Percentiles rank a stretch among this genome's conserved stretches.
phyloP scores from a whole-genome alignment of 2,329 filamentous ascomycete genomes.

The Cryphonectria naterciae region DNA sequence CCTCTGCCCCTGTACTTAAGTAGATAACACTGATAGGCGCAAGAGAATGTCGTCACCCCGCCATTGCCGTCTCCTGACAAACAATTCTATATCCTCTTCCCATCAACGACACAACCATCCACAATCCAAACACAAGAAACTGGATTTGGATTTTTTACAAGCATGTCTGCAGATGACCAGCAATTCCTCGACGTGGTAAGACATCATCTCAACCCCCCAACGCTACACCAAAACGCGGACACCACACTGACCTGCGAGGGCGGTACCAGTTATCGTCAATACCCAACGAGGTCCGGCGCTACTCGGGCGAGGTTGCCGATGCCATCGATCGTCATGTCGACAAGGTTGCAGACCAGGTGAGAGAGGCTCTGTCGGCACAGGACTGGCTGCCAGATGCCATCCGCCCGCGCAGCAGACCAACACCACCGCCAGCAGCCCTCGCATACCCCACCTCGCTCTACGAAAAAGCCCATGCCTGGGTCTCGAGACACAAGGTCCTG shows the following conservation, averaged over 20 bases:
- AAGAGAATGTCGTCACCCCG: constrained; percentile 1
- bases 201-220: not conserved
- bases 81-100: not conserved
- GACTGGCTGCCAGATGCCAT: constrained; percentile 75
- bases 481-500: constrained; percentile 71
- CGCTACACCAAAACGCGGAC: not conserved
- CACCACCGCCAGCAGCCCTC: constrained; percentile 42
- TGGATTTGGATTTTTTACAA: not conserved
- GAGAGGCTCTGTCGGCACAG: constrained; percentile 68
- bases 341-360: constrained; percentile 69
- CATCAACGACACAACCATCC: not conserved
- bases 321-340: constrained; percentile 84
- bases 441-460: constrained; percentile 39
- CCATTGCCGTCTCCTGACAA: not conserved
- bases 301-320: constrained; percentile 74
- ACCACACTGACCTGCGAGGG: not conserved
- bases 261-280: constrained; percentile 53
- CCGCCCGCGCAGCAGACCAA: constrained; percentile 60
- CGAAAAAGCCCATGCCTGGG: constrained; percentile 71
- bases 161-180: constrained; percentile 34
- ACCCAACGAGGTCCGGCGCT: constrained; percentile 68
- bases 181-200: constrained; percentile 33
- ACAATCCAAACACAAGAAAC: not conserved
- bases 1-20: not conserved
- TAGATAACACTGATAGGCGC: constrained; percentile 1